These are phyloP conservation scores for Paecilomyces fulvus DNA, from an alignment of 2,329 filamentous ascomycete species.

Conservation along the genomic window DNA sequence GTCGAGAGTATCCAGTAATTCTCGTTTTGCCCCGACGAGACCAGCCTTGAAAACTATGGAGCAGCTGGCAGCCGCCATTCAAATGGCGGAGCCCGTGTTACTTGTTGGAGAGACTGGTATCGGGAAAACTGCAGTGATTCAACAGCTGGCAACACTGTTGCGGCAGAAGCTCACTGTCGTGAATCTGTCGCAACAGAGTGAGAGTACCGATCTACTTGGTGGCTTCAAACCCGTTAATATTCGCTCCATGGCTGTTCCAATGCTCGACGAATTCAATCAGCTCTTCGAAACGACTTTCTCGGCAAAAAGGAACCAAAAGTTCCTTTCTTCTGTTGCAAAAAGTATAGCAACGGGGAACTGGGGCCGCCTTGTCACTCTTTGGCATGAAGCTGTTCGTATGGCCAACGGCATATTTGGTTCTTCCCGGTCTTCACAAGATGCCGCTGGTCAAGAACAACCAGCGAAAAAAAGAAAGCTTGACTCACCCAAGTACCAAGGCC, in stretches of 20 bases:
- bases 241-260: conserved; percentile 73
- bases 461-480: conserved; percentile 64
- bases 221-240: conserved; percentile 95
- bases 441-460: conserved; percentile 46
- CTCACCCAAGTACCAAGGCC: conserved; percentile 39
- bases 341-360: conserved; percentile 75
- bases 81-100: conserved; percentile 77
- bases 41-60: conserved; percentile 80
- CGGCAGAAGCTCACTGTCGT: conserved; percentile 84
- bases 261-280: conserved; percentile 90
- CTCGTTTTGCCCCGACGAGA: conserved; percentile 74
- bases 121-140: conserved; percentile 92
- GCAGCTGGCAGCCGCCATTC: conserved; percentile 74
- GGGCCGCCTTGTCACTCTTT: conserved; percentile 75
- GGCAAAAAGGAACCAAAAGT: conserved; percentile 75
- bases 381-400: conserved; percentile 83
- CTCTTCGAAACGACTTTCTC: conserved; percentile 86
- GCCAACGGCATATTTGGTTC: conserved; percentile 62
- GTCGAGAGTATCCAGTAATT: conserved; percentile 28
- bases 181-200: conserved; percentile 95
- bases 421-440: conserved; percentile 40
- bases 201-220: conserved; percentile 89
- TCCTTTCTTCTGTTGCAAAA: conserved; percentile 71
- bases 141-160: conserved; percentile 77
- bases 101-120: conserved; percentile 99